A percentile compares a stretch with the other conserved stretches of the same genome.
These are phyloP conservation scores for Boletales sp. DNA, from an alignment of 768 basidiomycete species.

Conservation along the genomic window DNA sequence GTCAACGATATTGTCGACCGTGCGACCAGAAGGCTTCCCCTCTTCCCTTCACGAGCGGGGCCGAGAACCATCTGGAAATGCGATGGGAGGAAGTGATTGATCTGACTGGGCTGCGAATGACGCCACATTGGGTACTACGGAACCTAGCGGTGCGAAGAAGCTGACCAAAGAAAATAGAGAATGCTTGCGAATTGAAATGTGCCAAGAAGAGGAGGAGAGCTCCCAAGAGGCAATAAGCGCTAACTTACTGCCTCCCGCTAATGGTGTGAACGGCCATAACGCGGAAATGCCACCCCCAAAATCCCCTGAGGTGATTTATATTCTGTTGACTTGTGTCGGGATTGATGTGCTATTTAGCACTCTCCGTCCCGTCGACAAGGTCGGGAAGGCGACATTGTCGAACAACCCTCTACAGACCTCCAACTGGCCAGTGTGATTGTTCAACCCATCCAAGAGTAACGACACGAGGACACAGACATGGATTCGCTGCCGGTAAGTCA, in stretches of 20 bases:
- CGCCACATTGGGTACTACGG: conserved; percentile 20
- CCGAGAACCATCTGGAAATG: not conserved
- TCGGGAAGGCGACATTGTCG: conserved; percentile 10
- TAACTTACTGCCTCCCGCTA: conserved; percentile 3
- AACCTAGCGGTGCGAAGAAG: conserved; percentile 8
- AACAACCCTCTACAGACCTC: conserved; percentile 28
- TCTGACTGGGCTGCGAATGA: conserved; percentile 25
- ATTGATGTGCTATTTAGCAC: conserved; percentile 7
- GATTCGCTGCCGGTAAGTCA: conserved; percentile 4
- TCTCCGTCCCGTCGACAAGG: not conserved
- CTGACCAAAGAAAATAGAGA: conserved; percentile 10
- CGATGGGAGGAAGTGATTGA: conserved; percentile 23
- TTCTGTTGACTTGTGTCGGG: not conserved
- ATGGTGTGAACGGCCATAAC: conserved; percentile 10
- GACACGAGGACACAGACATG: conserved; percentile 20
- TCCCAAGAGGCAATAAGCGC: conserved; percentile 50
- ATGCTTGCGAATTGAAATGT: conserved; percentile 21
- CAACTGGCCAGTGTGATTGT: conserved; percentile 25
- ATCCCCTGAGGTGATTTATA: conserved; percentile 7
- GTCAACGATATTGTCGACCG: conserved; percentile 14
- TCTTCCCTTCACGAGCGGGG: not conserved
- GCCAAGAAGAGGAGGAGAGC: conserved; percentile 57
- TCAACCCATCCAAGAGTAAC: conserved; percentile 27
- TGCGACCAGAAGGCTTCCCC: not conserved
- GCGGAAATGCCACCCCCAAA: conserved; percentile 9